Evolutionary conservation across 2,329 filamentous ascomycete species (phyloP).

Genomic region (Rutstroemia sp.): DNA sequence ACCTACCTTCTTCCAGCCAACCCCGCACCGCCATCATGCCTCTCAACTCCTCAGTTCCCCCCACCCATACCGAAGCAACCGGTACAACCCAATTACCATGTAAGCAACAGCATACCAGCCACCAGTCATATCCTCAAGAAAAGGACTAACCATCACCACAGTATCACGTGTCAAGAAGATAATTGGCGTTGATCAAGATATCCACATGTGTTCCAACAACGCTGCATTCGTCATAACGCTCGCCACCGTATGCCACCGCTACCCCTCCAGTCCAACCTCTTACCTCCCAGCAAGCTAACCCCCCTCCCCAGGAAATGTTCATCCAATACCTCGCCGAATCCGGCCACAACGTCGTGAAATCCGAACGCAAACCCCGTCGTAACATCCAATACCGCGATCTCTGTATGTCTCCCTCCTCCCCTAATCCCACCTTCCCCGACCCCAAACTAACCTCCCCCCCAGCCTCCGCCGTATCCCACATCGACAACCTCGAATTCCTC

Average conservation of each 20-base stretch:
- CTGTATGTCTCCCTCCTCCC: slow-evolving; percentile 42
- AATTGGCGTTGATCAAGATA: slow-evolving; percentile 79
- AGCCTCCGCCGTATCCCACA: slow-evolving; percentile 79
- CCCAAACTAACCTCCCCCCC: background rate
- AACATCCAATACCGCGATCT: slow-evolving; percentile 97
- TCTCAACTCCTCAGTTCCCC: slow-evolving; percentile 80
- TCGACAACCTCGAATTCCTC: slow-evolving; percentile 93
- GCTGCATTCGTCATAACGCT: slow-evolving; percentile 90
- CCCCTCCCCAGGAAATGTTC: slow-evolving; percentile 69
- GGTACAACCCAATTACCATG: slow-evolving; percentile 79
- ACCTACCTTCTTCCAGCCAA: background rate
- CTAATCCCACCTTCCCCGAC: slow-evolving; percentile 5
- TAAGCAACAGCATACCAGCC: slow-evolving; percentile 39
- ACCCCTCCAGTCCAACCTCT: background rate
- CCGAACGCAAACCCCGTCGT: slow-evolving; percentile 83
- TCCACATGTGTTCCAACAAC: slow-evolving; percentile 81
- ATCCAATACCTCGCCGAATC: slow-evolving; percentile 84
- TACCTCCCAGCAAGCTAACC: slow-evolving; percentile 8
- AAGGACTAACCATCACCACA: slow-evolving; percentile 33
- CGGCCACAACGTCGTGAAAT: slow-evolving; percentile 79
- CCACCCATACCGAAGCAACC: slow-evolving; percentile 72
- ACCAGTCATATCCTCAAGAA: background rate
- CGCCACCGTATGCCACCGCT: slow-evolving; percentile 56
- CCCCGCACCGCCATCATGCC: slow-evolving; percentile 54
- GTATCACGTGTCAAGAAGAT: slow-evolving; percentile 96